These are phyloP conservation scores for Vigna trinervia DNA, from an alignment of 306 rosid species.

Conservation along the genomic window DNA sequence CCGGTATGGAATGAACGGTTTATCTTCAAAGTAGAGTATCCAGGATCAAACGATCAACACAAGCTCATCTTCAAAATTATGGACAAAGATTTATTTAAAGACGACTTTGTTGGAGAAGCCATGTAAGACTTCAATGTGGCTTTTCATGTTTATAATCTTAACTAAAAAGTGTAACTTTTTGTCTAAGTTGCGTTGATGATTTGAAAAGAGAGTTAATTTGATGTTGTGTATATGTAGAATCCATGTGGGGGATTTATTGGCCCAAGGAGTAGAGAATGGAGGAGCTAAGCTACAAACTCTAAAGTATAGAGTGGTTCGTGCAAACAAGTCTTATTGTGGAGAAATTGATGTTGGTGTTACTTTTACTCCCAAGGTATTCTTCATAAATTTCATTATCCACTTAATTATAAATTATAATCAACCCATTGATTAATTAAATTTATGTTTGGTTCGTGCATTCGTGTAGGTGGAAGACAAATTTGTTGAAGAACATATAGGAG, in stretches of 20 bases:
- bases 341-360: slow-evolving; percentile 68
- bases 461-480: slow-evolving; percentile 55
- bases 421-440: neutral
- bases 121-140: slow-evolving; percentile 51
- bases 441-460: slow-evolving; percentile 24
- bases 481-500: slow-evolving; percentile 60
- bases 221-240: slow-evolving; percentile 33
- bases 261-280: slow-evolving; percentile 65
- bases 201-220: slow-evolving; percentile 12
- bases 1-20: slow-evolving; percentile 77
- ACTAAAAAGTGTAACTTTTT: too few species aligned
- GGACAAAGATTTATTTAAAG: slow-evolving; percentile 69
- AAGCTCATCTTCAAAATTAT: slow-evolving; percentile 68
- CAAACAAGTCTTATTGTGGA: slow-evolving; percentile 58
- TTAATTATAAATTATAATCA: neutral
- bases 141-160: too few species aligned
- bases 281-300: slow-evolving; percentile 54
- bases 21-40: slow-evolving; percentile 60
- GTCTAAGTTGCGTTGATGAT: too few species aligned
- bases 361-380: slow-evolving; percentile 62
- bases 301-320: slow-evolving; percentile 62
- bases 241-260: slow-evolving; percentile 59
- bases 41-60: slow-evolving; percentile 49
- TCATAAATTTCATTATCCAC: neutral
- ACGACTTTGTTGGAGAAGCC: slow-evolving; percentile 71